Base-by-base conservation (phyloP, 2,329 filamentous ascomycete genomes). In the Rutstroemia sp. region DNA sequence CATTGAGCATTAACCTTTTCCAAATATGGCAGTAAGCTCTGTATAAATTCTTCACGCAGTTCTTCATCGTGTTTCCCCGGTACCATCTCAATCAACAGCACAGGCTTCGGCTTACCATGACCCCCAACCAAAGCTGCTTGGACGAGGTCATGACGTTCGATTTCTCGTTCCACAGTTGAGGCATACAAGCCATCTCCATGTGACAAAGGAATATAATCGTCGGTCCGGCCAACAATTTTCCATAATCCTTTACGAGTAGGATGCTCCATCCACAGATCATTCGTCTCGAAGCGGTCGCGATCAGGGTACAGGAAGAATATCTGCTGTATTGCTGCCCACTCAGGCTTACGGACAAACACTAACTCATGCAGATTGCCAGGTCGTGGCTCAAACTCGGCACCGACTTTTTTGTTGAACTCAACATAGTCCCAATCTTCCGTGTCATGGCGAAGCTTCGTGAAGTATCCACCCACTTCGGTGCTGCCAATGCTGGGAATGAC, bases 191-290 rank as follows among this genome's bases (percentile, higher is more conserved):
- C 47, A 42, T 54, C 51, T 39, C 51, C 51, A 47, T 58, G 51
- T 4, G 51, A 14, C 1, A 54, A 17, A 19, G 47, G 23, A 16
- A 58, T 38, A 46, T 53, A 53, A 19, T 60, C 56, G 39, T 58
- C 52, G 14, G 49, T 53, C 21, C 58, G 47, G 5, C 52, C 58
- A n/a, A 42, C 48, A 42, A 51, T 55, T 23, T 51, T 45, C 52
- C 56, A 60, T 23, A 60, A 34, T 21, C 39, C 52, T 34, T 53
- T 38, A 9, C 50, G 54, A 19, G 58, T 54, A 2, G 52, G 48
- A 50, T 60, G 56, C 40, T 55, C 38, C 12, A 12, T 47, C 48
- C 56, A 60, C 14, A 60, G 38, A 48, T 60, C 58, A 9, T 51
- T 51, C 5, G 25, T 45, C 16, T 51, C 39, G 23, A 45, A 44